These are phyloP conservation scores for Phyllosticta citriasiana DNA, from an alignment of 2,329 filamentous ascomycete genomes.

Conservation along the genomic window DNA sequence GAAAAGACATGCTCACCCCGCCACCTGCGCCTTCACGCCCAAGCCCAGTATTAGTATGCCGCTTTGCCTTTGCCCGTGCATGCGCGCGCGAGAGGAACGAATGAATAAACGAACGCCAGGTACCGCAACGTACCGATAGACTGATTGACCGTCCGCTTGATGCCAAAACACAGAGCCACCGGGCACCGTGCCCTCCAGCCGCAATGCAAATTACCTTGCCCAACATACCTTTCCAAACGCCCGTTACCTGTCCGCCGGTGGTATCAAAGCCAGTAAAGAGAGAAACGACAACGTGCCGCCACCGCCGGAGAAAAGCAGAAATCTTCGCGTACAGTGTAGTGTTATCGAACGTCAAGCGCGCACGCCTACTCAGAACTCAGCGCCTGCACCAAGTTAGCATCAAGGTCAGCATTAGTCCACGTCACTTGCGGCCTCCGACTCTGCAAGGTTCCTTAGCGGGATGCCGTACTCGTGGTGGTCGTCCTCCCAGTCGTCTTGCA, in stretches of 20 bases:
- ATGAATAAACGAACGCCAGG: neutral
- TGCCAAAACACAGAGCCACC: neutral
- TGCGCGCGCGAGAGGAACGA: neutral
- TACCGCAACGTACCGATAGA: neutral
- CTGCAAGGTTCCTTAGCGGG: slow-evolving; percentile 24
- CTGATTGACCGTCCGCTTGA: neutral
- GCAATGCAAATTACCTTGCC: neutral
- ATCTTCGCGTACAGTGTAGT: neutral
- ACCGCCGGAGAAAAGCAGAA: neutral
- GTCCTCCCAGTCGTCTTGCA: slow-evolving; percentile 41
- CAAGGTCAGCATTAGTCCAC: slow-evolving; percentile 5
- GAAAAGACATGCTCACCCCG: neutral
- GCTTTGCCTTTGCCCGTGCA: neutral
- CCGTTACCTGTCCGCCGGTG: neutral
- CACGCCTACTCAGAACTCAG: neutral
- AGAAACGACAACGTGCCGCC: neutral
- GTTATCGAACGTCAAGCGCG: neutral
- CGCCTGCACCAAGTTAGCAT: neutral
- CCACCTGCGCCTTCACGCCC: neutral
- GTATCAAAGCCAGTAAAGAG: neutral
- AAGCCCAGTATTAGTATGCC: neutral
- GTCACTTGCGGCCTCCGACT: neutral
- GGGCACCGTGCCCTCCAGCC: neutral
- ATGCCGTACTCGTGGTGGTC: slow-evolving; percentile 40
- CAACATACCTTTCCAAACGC: neutral